These are phyloP conservation scores for Mimosa pudica DNA, from an alignment of 306 rosid species.

Conservation along the genomic window DNA sequence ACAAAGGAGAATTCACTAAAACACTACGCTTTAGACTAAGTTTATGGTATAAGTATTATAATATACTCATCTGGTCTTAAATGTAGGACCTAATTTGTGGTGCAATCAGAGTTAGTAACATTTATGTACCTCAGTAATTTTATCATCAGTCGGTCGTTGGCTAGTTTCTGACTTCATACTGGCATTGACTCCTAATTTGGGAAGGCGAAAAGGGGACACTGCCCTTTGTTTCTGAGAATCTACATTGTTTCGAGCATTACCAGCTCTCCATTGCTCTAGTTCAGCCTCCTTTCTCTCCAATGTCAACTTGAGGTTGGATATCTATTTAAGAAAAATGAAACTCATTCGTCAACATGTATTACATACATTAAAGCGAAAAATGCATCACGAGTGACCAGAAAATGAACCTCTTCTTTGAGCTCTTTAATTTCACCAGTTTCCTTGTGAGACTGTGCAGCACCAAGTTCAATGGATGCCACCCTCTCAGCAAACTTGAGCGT, in stretches of 20 bases:
- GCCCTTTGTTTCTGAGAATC: conserved; percentile 75
- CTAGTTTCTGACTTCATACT: conserved; percentile 55
- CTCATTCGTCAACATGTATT: conserved; percentile 6
- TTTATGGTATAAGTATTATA: conserved; percentile 8
- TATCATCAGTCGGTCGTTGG: conserved; percentile 61
- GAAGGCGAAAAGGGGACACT: conserved; percentile 77
- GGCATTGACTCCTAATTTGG: conserved; percentile 53
- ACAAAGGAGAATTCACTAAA: conserved; percentile 5
- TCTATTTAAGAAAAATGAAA: conserved; percentile 40
- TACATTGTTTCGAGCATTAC: conserved; percentile 41
- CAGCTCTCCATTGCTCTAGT: conserved; percentile 67
- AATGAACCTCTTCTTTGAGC: conserved; percentile 81
- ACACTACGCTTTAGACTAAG: neutral
- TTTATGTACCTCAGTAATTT: conserved; percentile 58
- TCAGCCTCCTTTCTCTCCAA: conserved; percentile 85
- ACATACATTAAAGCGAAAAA: conserved; percentile 3
- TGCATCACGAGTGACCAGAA: conserved; percentile 32
- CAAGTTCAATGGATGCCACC: conserved; percentile 91
- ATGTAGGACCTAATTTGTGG: too few relatives aligned
- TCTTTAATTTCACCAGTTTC: conserved; percentile 87
- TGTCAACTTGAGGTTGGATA: conserved; percentile 74
- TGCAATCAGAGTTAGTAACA: too few relatives aligned
- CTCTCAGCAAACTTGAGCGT: conserved; percentile 98
- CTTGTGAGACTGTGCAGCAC: conserved; percentile 88
- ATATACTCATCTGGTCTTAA: neutral